Conservation (phyloP, 2,329 filamentous ascomycete species). For the Amauroascus verrucosus region DNA sequence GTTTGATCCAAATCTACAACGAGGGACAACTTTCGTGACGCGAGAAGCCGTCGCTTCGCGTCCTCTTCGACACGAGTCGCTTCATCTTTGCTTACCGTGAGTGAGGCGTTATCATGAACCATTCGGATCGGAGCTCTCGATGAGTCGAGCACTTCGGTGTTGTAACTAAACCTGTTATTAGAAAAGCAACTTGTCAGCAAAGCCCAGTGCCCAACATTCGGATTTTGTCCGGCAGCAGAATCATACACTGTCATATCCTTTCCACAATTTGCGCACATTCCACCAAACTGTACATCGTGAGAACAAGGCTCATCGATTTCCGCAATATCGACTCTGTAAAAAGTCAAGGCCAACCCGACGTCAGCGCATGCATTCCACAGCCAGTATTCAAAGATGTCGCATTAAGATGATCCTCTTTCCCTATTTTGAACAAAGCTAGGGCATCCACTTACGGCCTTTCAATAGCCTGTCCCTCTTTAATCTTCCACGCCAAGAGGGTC, state of each 20-base stretch:
- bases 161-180: conserved; percentile 55
- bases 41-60: conserved; percentile 69
- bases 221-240: not conserved
- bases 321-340: conserved; percentile 46
- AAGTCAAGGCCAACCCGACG: not conserved
- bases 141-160: conserved; percentile 65
- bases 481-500: conserved; percentile 63
- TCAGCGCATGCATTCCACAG: conserved; percentile 2
- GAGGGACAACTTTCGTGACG: conserved; percentile 73
- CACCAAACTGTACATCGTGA: conserved; percentile 83
- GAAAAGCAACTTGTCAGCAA: conserved; percentile 3
- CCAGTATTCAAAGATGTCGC: not conserved
- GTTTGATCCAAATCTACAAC: conserved; percentile 98
- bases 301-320: conserved; percentile 84
- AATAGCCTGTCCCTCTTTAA: conserved; percentile 42
- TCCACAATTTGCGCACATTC: conserved; percentile 83
- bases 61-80: conserved; percentile 76
- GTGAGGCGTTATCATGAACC: conserved; percentile 77
- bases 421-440: not conserved
- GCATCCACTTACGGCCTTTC: conserved; percentile 31
- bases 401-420: not conserved
- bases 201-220: not conserved
- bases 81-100: conserved; percentile 75
- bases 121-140: conserved; percentile 88
- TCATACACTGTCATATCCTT: conserved; percentile 82